phyloP scores from a whole-genome alignment of 805 yeast genomes.

The Metschnikowia anglica region DNA sequence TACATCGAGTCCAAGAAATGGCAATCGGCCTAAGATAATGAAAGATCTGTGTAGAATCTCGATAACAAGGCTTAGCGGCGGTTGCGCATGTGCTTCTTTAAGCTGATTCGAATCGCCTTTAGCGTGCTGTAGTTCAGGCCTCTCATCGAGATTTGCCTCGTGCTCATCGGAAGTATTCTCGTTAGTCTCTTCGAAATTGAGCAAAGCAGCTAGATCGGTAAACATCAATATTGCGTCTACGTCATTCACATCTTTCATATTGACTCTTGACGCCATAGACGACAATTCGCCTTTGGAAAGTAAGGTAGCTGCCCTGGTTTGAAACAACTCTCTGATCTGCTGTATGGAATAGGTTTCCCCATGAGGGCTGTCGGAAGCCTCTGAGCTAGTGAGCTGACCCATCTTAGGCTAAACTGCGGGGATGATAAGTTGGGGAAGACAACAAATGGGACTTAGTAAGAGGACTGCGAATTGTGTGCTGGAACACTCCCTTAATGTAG shows the following conservation, averaged over 20 bases:
- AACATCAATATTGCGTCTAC: conserved; percentile 5
- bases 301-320: conserved; percentile 5
- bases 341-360: neutral
- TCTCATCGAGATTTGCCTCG: neutral
- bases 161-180: neutral
- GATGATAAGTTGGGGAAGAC: too few relatives aligned
- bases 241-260: neutral
- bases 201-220: conserved; percentile 5
- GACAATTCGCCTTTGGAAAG: conserved; percentile 11
- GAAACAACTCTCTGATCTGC: conserved; percentile 6
- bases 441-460: too few relatives aligned
- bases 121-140: neutral
- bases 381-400: conserved; percentile 23
- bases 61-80: neutral
- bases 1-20: conserved; percentile 33
- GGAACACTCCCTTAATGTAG: too few relatives aligned
- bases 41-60: conserved; percentile 41
- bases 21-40: conserved; percentile 47
- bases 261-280: conserved; percentile 8
- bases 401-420: conserved; percentile 8
- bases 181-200: neutral
- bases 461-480: too few relatives aligned
- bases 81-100: neutral
- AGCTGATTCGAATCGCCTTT: neutral
- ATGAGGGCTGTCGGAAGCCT: neutral